Evolutionary conservation across 495 filamentous ascomycete species (phyloP).

Genomic region (Penicillium daleae): DNA sequence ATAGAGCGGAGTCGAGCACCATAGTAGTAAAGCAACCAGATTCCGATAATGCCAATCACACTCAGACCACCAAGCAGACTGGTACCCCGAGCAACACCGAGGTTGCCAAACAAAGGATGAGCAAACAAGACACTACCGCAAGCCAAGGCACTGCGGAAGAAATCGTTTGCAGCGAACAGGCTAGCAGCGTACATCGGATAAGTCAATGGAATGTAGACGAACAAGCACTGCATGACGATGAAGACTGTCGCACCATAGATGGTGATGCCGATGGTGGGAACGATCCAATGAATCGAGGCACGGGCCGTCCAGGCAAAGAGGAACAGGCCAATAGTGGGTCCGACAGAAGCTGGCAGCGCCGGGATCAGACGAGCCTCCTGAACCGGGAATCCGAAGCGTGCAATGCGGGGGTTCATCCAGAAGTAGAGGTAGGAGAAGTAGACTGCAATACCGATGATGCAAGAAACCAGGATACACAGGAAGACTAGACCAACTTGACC

Average conservation of each 20-base stretch:
- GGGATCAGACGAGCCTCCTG: conserved; percentile 60
- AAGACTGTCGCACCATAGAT: conserved; percentile 56
- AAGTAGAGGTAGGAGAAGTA: conserved; percentile 59
- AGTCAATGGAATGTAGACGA: conserved; percentile 63
- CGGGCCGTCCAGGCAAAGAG: conserved; percentile 65
- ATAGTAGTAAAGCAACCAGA: conserved; percentile 42
- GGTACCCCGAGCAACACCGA: conserved; percentile 59
- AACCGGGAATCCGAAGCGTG: conserved; percentile 44
- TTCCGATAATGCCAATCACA: conserved; percentile 58
- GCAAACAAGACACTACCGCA: conserved; percentile 62
- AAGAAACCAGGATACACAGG: conserved; percentile 62
- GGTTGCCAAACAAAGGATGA: conserved; percentile 57
- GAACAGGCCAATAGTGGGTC: conserved; percentile 62
- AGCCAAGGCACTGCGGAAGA: conserved; percentile 58
- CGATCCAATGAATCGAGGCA: conserved; percentile 64
- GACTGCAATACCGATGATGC: conserved; percentile 52
- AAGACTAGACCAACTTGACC: conserved; percentile 68
- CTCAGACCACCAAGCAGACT: conserved; percentile 61
- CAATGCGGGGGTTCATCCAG: conserved; percentile 56
- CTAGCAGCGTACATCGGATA: conserved; percentile 67
- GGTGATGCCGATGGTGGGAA: conserved; percentile 58
- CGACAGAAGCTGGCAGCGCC: conserved; percentile 56
- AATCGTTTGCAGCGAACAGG: conserved; percentile 66
- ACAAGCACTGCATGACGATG: conserved; percentile 64
- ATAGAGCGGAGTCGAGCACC: conserved; percentile 31